Base-by-base conservation (phyloP, 2,329 filamentous ascomycete genomes). In the Diaporthe nobilis region DNA sequence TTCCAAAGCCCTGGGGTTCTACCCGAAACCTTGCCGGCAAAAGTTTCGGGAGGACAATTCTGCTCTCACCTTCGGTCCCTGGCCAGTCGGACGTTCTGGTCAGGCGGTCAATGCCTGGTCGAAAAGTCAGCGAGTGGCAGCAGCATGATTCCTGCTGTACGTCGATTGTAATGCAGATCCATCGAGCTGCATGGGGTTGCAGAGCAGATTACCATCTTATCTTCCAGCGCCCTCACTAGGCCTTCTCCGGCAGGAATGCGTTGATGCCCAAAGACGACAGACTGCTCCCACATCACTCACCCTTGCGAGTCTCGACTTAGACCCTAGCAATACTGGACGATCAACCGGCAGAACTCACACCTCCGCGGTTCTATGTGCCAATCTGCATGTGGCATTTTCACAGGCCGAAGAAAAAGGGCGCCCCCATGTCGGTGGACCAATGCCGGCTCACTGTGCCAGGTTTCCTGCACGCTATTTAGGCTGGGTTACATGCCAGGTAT, bases 161-260 rank as follows among this genome's bases (percentile, higher is more conserved):
- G 47, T 70, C n/a, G 65, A 55, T 55, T 70, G 47, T 39, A 70
- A 55, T 70, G 49, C 65, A 55, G 65, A 70, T 55, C 65, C 49
- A 55, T 70, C 49, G 49, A 70, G 49, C 65, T 70, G 65, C 65
- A 55, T 70, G 34, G 65, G 65, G 65, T 70, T 70, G 65, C 65
- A 70, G 49, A 70, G 65, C 65, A 70, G 65, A 70, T 55, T 53
- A 42, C 65, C 65, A 70, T 55, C 65, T 55, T 70, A 70, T 70
- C 65, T 70, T 55, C 65, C 65, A 51, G 65, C 49, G 49, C 65
- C 47, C 34, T 70, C 65, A 42, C 65, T 70, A 70, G 65, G 65
- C 65, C 49, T 42, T 42, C 65, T 70, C 25, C 65, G 65, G 65
- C 65, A 70, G 65, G 49, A 70, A 70, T 70, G 65, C 65, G 65